Percentiles rank a stretch among this genome's conserved stretches.
These are phyloP conservation scores for Didymella arachidicola DNA, from an alignment of 2,329 filamentous ascomycete species.

Conservation along the genomic window DNA sequence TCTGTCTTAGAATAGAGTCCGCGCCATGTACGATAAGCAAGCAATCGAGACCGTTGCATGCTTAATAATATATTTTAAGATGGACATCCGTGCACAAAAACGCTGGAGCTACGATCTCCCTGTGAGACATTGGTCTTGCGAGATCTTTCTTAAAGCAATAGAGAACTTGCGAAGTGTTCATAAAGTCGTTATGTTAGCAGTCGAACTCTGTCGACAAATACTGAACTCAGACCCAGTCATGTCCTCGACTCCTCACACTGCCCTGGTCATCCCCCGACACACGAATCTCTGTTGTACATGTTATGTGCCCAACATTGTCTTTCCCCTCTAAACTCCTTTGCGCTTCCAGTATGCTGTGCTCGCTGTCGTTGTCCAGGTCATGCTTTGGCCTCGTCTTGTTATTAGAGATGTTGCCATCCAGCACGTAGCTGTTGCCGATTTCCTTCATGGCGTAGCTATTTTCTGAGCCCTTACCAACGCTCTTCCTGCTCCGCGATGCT, in stretches of 20 bases:
- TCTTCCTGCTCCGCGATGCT: constrained; percentile 12
- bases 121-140: neutral
- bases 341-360: constrained; percentile 8
- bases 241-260: constrained; percentile 8
- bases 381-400: constrained; percentile 9
- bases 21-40: neutral
- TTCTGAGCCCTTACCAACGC: constrained; percentile 15
- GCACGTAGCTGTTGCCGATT: constrained; percentile 19
- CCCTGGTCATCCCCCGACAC: constrained; percentile 8
- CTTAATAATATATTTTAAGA: neutral
- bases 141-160: neutral
- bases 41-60: neutral
- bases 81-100: neutral
- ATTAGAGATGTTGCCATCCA: constrained; percentile 5
- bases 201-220: neutral
- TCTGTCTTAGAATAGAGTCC: too few relatives aligned
- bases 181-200: neutral
- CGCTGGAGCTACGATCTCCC: neutral
- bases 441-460: constrained; percentile 31
- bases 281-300: constrained; percentile 16
- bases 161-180: neutral
- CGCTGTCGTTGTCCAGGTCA: constrained; percentile 17
- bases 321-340: constrained; percentile 11
- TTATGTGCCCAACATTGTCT: constrained; percentile 6
- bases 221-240: constrained; percentile 6